These are phyloP conservation scores for Vitis vinifera DNA, from an alignment of 164 flowering plant genomes.

Conservation along the genomic window DNA sequence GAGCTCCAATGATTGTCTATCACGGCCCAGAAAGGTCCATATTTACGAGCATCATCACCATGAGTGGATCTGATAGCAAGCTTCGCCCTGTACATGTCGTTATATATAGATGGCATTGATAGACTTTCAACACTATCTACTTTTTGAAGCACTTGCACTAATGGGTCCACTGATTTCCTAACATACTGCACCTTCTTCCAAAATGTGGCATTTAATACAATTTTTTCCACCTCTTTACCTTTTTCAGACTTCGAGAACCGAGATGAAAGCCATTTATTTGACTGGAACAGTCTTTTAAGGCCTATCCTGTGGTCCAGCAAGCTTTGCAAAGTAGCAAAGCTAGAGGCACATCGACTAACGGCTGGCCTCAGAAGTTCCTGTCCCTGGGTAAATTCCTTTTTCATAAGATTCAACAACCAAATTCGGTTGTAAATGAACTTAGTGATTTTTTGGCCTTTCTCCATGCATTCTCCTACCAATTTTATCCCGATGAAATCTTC, in stretches of 20 bases:
- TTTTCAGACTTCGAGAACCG: conserved; percentile 54
- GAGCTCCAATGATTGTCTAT: conserved; percentile 64
- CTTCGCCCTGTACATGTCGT: conserved; percentile 72
- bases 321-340: conserved; percentile 55
- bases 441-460: conserved; percentile 63
- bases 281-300: conserved; percentile 75
- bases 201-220: conserved; percentile 57
- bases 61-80: conserved; percentile 60
- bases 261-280: conserved; percentile 71
- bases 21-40: conserved; percentile 67
- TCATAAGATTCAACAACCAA: conserved; percentile 69
- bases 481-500: conserved; percentile 64
- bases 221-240: conserved; percentile 78
- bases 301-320: conserved; percentile 52
- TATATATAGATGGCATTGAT: conserved; percentile 65
- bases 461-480: conserved; percentile 63
- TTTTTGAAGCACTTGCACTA: conserved; percentile 61
- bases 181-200: conserved; percentile 63
- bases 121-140: conserved; percentile 44
- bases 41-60: conserved; percentile 67
- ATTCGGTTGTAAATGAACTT: conserved; percentile 70
- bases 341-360: conserved; percentile 51
- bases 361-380: conserved; percentile 70
- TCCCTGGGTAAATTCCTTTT: conserved; percentile 63
- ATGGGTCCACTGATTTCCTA: conserved; percentile 60